A percentile compares a stretch with the other conserved stretches of the same genome.
Evolutionary conservation across 306 rosid genomes (phyloP).

Genomic region (Acacia acuminata): DNA sequence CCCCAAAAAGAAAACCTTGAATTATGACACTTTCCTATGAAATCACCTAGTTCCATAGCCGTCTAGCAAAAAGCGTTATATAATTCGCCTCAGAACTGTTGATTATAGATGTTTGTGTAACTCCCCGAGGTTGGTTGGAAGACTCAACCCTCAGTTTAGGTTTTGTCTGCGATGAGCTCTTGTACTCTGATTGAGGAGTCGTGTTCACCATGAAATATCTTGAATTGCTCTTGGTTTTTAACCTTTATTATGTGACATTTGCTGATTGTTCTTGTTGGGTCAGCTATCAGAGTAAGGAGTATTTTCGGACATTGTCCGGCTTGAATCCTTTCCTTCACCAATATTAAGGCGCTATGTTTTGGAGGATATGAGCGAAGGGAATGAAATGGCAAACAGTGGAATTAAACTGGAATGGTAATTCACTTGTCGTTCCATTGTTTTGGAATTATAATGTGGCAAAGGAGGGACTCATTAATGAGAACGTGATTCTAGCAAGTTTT

Average conservation of each 20-base stretch:
- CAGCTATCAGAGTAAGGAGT: neutral
- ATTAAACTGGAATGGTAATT: neutral
- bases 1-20: neutral
- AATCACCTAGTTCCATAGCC: neutral
- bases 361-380: neutral
- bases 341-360: neutral
- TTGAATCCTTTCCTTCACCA: neutral
- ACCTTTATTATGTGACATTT: neutral
- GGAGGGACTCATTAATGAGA: neutral
- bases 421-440: neutral
- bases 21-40: neutral
- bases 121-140: neutral
- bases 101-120: neutral
- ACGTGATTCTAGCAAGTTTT: neutral
- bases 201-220: neutral
- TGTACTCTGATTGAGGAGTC: neutral
- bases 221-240: neutral
- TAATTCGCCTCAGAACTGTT: neutral
- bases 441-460: neutral
- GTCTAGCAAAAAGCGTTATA: neutral
- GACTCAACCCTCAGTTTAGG: neutral
- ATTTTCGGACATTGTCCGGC: neutral
- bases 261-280: neutral
- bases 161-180: neutral
- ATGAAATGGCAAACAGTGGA: neutral